phyloP scores from a whole-genome alignment of 73 alveolate species.

The Halteria grandinella region DNA sequence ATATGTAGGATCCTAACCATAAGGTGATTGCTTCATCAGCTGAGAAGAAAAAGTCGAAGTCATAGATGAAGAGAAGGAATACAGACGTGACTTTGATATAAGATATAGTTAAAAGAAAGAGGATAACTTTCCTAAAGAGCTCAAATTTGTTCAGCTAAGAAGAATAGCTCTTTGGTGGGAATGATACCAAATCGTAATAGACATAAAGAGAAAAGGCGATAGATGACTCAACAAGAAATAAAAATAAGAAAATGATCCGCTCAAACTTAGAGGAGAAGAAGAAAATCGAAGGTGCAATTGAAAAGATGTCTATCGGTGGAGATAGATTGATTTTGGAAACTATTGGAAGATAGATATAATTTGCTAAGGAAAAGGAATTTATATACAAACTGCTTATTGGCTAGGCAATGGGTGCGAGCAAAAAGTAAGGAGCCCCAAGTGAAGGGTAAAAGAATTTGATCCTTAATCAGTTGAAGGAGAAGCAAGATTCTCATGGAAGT shows the following conservation, averaged over 20 bases:
- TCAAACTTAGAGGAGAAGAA: constrained; percentile 24
- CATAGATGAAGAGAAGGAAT: no score
- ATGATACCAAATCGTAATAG: no score
- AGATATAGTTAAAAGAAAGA: no score
- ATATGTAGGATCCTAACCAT: no score
- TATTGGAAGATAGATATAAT: constrained; percentile 14
- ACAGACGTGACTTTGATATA: no score
- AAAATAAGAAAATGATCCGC: constrained; percentile 12
- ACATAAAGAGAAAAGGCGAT: no score
- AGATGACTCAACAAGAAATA: no score
- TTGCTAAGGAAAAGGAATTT: constrained; percentile 29
- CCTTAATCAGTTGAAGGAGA: background rate
- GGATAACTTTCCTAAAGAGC: no score
- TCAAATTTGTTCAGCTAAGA: no score
- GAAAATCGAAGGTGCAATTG: constrained; percentile 38
- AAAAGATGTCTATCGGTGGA: constrained; percentile 30
- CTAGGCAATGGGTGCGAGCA: background rate
- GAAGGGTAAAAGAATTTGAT: background rate
- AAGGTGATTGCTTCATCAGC: no score
- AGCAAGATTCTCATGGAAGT: constrained; percentile 43
- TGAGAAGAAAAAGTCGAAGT: no score
- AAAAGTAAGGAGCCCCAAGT: background rate
- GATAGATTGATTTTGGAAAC: constrained; percentile 26
- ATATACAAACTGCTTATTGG: constrained; percentile 18
- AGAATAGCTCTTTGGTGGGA: no score